Evolutionary conservation across 192 early-diverging fungal species (phyloP), one percentile per base, ranked within the genome.

Genomic region (Podila minutissima): DNA sequence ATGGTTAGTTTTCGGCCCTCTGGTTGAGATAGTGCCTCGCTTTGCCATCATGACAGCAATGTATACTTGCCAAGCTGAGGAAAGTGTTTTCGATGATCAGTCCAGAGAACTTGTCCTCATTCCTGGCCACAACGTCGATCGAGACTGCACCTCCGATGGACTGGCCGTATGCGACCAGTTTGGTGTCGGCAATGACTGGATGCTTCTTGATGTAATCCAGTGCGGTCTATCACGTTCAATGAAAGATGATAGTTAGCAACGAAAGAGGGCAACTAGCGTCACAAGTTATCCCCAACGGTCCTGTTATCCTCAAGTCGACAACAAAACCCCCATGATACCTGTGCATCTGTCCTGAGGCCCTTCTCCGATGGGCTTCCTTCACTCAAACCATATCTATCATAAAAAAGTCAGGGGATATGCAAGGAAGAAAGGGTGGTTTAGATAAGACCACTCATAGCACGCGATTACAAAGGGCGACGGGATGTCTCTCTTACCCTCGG

Each of bases 71-170:
- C 73, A 99, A 76, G 28, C 90, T 95, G 60, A 94, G 71, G 82
- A 99, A 99, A 0, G 97, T 98, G 87, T 99, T 99, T 81, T 99
- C 97, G 32, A 99, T 75, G 50, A 99, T 92, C 13, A 98, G 67
- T 29, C 92, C 97, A 13, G 90, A 86, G 66, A 99, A 91, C 65
- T 83, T 82, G 59, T 90, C 87, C 73, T 95, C 88, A 72, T 97
- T 92, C 60, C 89, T 82, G 2, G 95, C 88, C 4, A 96, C 96
- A 55, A 94, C 75, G 72, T 97, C 87, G 66, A 97, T 94, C 11
- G 96, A 95, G 24, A 98, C 97, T 6, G 98, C 98, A 15, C 98
- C 98, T 49, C 98, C 98, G 67, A 99, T 92, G 10, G 95, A 96
- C 75, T 99, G 98, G 0, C 97, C 98, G 83, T 94, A 98, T 0